phyloP scores from a whole-genome alignment of 257 asterid species.

The Avicennia marina region DNA sequence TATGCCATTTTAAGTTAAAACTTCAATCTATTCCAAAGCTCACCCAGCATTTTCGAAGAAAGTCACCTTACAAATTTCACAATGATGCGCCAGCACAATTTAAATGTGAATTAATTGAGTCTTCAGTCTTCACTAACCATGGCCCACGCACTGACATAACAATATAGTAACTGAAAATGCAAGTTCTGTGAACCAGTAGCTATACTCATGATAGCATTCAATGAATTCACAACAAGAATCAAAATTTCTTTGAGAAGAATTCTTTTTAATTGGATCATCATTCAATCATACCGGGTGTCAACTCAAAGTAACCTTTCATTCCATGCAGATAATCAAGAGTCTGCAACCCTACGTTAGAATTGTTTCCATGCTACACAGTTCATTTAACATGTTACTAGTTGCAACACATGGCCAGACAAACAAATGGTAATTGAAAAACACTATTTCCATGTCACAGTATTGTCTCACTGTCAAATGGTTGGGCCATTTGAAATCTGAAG shows the following conservation, averaged over 20 bases:
- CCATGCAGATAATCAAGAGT: constrained; percentile 15
- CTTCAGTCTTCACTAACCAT: not conserved
- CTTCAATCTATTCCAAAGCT: too few relatives aligned
- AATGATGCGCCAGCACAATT: not conserved
- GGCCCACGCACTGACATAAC: not conserved
- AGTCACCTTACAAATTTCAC: not conserved
- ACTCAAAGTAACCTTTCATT: not conserved
- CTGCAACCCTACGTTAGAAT: not conserved
- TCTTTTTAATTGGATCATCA: not conserved
- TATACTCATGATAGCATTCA: not conserved
- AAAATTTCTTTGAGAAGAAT: not conserved
- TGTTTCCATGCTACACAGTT: not conserved
- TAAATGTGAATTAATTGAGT: constrained; percentile 6
- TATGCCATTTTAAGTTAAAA: not conserved
- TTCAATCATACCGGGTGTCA: not conserved
- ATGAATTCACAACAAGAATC: not conserved
- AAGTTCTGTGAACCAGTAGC: not conserved
- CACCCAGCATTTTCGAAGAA: not conserved
- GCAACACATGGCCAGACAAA: not conserved
- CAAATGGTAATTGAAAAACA: not conserved
- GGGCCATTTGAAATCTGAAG: not conserved
- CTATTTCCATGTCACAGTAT: not conserved
- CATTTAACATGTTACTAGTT: not conserved
- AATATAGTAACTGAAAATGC: constrained; percentile 4
- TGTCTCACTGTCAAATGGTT: not conserved